A percentile compares a stretch with the other conserved stretches of the same genome.
Evolutionary conservation across 495 filamentous ascomycete species (phyloP).

Genomic region (Viridothelium virens): DNA sequence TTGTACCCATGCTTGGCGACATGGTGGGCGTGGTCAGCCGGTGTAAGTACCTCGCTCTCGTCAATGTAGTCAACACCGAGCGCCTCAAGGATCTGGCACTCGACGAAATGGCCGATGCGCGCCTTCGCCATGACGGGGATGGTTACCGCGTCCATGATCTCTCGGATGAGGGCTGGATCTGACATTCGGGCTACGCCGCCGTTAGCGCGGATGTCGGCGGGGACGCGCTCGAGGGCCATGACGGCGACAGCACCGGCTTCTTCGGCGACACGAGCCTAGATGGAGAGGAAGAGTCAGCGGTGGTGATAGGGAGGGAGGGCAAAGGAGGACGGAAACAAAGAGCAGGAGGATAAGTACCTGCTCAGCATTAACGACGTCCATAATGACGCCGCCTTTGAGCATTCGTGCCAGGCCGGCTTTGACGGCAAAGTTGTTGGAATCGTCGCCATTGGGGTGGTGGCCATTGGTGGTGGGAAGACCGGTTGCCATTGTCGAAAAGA

Average conservation of each 20-base stretch:
- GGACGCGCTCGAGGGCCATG: slow-evolving; percentile 97
- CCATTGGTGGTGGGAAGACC: slow-evolving; percentile 34
- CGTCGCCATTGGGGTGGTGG: slow-evolving; percentile 31
- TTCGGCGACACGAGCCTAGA: slow-evolving; percentile 84
- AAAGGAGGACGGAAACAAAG: slow-evolving; percentile 14
- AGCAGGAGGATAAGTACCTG: slow-evolving; percentile 48
- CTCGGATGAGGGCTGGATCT: slow-evolving; percentile 89
- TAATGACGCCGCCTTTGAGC: slow-evolving; percentile 98
- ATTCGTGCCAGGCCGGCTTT: slow-evolving; percentile 94
- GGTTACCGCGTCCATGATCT: slow-evolving; percentile 94
- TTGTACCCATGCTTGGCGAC: slow-evolving; percentile 80
- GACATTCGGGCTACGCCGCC: slow-evolving; percentile 97
- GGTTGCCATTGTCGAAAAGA: slow-evolving; percentile 26
- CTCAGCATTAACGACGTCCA: slow-evolving; percentile 93
- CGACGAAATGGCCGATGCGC: slow-evolving; percentile 93
- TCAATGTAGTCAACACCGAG: slow-evolving; percentile 97
- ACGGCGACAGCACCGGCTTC: slow-evolving; percentile 93
- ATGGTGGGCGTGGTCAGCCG: slow-evolving; percentile 83
- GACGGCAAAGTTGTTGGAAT: slow-evolving; percentile 44
- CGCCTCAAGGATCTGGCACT: slow-evolving; percentile 96
- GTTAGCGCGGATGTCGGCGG: slow-evolving; percentile 86
- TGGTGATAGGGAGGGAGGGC: slow-evolving; percentile 7
- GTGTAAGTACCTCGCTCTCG: slow-evolving; percentile 93
- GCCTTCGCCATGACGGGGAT: slow-evolving; percentile 99
- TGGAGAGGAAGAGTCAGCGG: background rate